Percentiles rank a stretch among this genome's conserved stretches.
Conservation (phyloP, 176 grass and related monocot species). For the Luzula sylvatica region DNA sequence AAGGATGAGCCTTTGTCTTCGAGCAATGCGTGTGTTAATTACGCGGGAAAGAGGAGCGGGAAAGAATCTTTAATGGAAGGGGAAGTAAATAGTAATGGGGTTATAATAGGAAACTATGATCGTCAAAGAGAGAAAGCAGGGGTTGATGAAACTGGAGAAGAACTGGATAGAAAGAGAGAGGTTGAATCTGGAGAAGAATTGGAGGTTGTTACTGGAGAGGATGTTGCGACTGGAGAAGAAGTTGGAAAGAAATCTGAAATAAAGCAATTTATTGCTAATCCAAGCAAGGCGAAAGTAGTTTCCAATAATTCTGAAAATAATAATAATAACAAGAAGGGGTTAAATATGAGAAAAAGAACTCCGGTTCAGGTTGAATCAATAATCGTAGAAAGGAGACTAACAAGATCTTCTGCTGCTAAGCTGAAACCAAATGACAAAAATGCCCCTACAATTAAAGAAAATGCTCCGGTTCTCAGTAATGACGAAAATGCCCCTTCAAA, state of each 20-base stretch:
- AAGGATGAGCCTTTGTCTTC: neutral
- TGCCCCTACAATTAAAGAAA: neutral
- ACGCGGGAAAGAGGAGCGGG: neutral
- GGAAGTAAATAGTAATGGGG: neutral
- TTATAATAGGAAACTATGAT: neutral
- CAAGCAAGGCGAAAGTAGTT: too few relatives aligned
- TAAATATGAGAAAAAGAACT: neutral
- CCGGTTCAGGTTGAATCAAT: slow-evolving; percentile 22
- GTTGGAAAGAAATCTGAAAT: slow-evolving; percentile 27
- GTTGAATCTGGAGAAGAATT: slow-evolving; percentile 1
- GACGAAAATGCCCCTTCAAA: too few relatives aligned
- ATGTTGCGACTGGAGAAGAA: neutral
- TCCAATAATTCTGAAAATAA: slow-evolving; percentile 14
- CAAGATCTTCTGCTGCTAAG: slow-evolving; percentile 55
- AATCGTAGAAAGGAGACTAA: slow-evolving; percentile 47
- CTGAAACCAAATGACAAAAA: slow-evolving; percentile 33
- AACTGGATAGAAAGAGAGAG: slow-evolving; percentile 21
- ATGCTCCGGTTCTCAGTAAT: neutral
- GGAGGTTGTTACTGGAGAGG: slow-evolving; percentile 17
- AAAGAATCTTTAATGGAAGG: neutral
- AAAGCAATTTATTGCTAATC: slow-evolving; percentile 24
- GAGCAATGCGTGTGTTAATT: slow-evolving; percentile 6
- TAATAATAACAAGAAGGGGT: slow-evolving; percentile 24
- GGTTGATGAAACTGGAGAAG: slow-evolving; percentile 32
- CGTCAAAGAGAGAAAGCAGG: neutral